A percentile compares a stretch with the other conserved stretches of the same genome.
These are phyloP conservation scores for Kockovaella imperatae DNA, from an alignment of 768 basidiomycete genomes.

Conservation along the genomic window DNA sequence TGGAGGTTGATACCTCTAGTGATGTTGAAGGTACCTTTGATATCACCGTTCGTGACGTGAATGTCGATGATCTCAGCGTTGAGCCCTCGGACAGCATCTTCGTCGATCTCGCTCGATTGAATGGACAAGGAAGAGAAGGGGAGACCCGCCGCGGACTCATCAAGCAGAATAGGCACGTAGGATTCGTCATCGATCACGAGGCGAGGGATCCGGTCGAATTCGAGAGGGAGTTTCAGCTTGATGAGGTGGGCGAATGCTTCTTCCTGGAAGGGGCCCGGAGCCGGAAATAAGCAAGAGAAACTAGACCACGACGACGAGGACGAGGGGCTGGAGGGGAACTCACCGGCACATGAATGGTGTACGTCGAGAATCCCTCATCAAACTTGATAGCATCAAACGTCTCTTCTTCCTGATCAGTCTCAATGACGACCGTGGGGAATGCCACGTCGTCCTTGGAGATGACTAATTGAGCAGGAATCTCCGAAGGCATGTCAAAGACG, in stretches of 20 bases:
- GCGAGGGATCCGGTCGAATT: slow-evolving; percentile 1
- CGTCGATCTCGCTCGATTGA: neutral
- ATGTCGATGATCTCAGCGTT: slow-evolving; percentile 8
- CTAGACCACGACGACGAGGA: neutral
- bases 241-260: slow-evolving; percentile 6
- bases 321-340: slow-evolving; percentile 9
- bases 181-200: slow-evolving; percentile 9
- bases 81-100: neutral
- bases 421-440: slow-evolving; percentile 11
- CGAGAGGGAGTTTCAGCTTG: slow-evolving; percentile 12
- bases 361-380: too few species aligned
- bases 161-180: slow-evolving; percentile 8
- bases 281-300: neutral
- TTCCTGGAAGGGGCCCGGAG: neutral
- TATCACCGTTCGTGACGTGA: slow-evolving; percentile 9
- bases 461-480: neutral
- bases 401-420: slow-evolving; percentile 12
- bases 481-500: neutral
- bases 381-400: slow-evolving; percentile 3
- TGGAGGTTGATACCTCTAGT: slow-evolving; percentile 12
- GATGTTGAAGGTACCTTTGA: slow-evolving; percentile 30
- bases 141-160: slow-evolving; percentile 11
- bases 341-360: slow-evolving; percentile 2
- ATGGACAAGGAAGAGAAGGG: slow-evolving; percentile 6
- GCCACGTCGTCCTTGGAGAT: neutral